These are phyloP conservation scores for Aspergillus steynii DNA, from an alignment of 495 filamentous ascomycete species.

Conservation along the genomic window DNA sequence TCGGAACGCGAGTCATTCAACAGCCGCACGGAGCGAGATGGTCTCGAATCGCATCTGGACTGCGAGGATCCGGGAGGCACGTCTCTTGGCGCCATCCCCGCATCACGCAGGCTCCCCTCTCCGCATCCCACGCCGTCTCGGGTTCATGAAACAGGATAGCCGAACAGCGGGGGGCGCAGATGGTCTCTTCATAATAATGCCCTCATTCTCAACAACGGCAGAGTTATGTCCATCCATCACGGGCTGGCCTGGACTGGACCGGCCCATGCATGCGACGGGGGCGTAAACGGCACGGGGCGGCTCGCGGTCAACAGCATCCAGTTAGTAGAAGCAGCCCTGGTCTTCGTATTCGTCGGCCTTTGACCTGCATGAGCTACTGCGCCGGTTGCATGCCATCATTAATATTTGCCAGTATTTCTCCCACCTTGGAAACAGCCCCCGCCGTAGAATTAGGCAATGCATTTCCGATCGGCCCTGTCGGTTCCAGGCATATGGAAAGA, in stretches of 20 bases:
- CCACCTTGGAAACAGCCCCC: too few species aligned
- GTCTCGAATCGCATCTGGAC: neutral
- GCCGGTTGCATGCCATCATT: neutral
- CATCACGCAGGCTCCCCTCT: neutral
- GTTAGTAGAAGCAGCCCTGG: neutral
- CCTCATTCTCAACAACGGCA: neutral
- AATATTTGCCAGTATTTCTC: neutral
- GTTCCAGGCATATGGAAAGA: neutral
- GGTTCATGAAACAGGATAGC: neutral
- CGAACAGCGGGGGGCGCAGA: neutral
- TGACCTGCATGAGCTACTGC: constrained; percentile 1
- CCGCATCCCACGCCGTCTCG: neutral
- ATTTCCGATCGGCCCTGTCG: neutral
- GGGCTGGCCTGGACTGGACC: constrained; percentile 1
- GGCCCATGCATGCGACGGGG: constrained; percentile 7
- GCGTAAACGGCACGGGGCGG: neutral
- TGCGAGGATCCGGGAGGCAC: neutral
- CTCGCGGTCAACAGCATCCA: neutral
- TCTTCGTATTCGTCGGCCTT: neutral
- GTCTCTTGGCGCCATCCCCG: constrained; percentile 4
- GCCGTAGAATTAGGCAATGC: neutral
- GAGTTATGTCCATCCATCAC: neutral
- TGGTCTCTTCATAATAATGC: neutral
- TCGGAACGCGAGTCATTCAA: neutral
- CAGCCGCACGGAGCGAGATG: neutral